phyloP scores from a whole-genome alignment of 108 stramenopile species.

The Discostella stelligeroides region DNA sequence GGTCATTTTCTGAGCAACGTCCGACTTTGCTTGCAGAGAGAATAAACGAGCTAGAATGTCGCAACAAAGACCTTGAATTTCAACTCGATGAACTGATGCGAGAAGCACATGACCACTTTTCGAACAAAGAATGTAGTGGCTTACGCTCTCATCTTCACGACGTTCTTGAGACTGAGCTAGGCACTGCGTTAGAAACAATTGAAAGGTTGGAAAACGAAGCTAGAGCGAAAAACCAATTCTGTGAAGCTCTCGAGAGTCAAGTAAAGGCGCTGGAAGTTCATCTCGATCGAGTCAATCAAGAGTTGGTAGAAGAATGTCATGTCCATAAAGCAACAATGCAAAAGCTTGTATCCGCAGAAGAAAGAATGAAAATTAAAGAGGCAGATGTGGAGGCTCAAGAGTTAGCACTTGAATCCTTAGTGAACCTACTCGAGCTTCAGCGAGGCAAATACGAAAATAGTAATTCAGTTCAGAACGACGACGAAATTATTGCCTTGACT shows the following conservation, averaged over 20 bases:
- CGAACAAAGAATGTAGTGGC: constrained; percentile 2
- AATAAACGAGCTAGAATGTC: background rate
- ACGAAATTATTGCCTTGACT: constrained; percentile 8
- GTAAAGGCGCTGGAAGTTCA: background rate
- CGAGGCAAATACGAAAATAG: constrained; percentile 4
- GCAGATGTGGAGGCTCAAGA: constrained; percentile 24
- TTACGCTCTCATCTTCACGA: constrained; percentile 4
- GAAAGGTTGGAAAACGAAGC: constrained; percentile 17
- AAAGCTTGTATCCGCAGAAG: background rate
- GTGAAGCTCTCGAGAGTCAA: constrained; percentile 16
- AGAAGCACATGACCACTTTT: background rate
- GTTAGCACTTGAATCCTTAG: constrained; percentile 28
- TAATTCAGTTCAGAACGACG: background rate
- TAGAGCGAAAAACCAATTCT: constrained; percentile 1
- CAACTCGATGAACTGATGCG: background rate
- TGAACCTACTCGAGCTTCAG: constrained; percentile 34
- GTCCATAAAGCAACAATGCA: background rate
- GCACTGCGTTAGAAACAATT: background rate
- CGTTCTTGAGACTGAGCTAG: constrained; percentile 23
- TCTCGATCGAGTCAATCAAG: background rate
- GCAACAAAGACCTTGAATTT: constrained; percentile 8
- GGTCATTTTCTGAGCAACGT: background rate
- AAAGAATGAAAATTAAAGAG: too few species aligned
- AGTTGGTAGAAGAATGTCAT: constrained; percentile 8
- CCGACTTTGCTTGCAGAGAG: background rate